Evolutionary conservation across 2,329 filamentous ascomycete genomes (phyloP).

Genomic region (Periconia sp.): DNA sequence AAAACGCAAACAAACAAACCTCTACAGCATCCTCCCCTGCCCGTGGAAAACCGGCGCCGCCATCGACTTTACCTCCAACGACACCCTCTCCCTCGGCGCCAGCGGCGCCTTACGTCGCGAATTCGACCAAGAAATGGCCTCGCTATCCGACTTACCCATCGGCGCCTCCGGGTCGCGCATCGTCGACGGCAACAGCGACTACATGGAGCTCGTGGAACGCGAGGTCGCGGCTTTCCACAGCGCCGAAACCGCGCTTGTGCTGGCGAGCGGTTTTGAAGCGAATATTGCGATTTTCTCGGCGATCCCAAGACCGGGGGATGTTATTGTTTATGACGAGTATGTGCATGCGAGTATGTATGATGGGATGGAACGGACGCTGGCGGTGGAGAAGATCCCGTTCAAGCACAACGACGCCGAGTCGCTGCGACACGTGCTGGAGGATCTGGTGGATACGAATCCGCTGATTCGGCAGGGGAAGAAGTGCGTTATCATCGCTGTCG

Average conservation of each 20-base stretch:
- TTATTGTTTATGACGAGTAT: conserved; percentile 69
- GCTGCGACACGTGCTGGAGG: conserved; percentile 45
- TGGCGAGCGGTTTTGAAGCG: conserved; percentile 53
- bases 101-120: conserved; percentile 47
- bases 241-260: conserved; percentile 56
- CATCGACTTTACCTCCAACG: conserved; percentile 61
- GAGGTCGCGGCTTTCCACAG: conserved; percentile 61
- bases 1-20: neutral
- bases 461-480: conserved; percentile 26
- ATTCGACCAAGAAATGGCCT: conserved; percentile 49
- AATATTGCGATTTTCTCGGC: conserved; percentile 43
- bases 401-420: conserved; percentile 55
- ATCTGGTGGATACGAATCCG: neutral
- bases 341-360: conserved; percentile 77
- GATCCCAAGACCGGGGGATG: conserved; percentile 57
- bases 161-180: conserved; percentile 61
- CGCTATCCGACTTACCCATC: conserved; percentile 41
- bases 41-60: neutral
- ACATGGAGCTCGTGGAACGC: conserved; percentile 56
- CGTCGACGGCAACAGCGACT: conserved; percentile 62
- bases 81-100: conserved; percentile 58
- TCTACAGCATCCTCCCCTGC: neutral
- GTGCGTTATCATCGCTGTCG: conserved; percentile 29
- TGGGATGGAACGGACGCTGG: conserved; percentile 69
- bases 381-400: conserved; percentile 53